A percentile compares a stretch with the other conserved stretches of the same genome.
Evolutionary conservation across 805 yeast genomes (phyloP).

Genomic region (Ogataea kodamae): DNA sequence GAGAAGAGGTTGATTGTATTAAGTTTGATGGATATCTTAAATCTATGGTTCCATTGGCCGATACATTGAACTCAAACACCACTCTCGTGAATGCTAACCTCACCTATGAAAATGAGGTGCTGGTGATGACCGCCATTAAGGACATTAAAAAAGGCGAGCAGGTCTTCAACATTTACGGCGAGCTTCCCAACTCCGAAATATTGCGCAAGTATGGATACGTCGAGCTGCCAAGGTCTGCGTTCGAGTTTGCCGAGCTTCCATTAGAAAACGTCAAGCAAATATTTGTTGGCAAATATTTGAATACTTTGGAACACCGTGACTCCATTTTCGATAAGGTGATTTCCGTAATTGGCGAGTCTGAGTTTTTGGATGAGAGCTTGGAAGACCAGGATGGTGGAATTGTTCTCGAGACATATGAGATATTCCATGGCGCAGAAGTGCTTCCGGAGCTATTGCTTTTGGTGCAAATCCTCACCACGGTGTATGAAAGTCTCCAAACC

Average conservation of each 20-base stretch:
- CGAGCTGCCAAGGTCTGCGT: constrained; percentile 64
- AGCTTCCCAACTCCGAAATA: constrained; percentile 86
- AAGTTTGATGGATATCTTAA: constrained; percentile 44
- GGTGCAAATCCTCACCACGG: constrained; percentile 47
- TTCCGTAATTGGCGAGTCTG: constrained; percentile 34
- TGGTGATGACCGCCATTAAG: constrained; percentile 71
- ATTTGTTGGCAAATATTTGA: constrained; percentile 29
- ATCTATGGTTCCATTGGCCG: constrained; percentile 93
- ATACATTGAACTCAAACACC: constrained; percentile 84
- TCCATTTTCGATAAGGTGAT: constrained; percentile 35
- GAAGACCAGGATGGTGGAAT: constrained; percentile 34
- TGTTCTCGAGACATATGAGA: constrained; percentile 59
- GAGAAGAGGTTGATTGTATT: constrained; percentile 24
- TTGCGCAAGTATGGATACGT: constrained; percentile 90
- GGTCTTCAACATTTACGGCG: constrained; percentile 84
- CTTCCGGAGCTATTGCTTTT: constrained; percentile 55
- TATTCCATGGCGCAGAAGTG: constrained; percentile 54
- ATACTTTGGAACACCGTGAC: constrained; percentile 20
- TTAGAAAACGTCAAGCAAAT: constrained; percentile 39
- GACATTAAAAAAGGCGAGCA: constrained; percentile 65
- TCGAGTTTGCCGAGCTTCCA: constrained; percentile 78
- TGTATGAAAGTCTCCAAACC: constrained; percentile 31
- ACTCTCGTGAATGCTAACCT: constrained; percentile 70
- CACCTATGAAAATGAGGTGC: constrained; percentile 42
- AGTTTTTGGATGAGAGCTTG: constrained; percentile 32